Percentiles rank a stretch among this genome's conserved stretches.
These are phyloP conservation scores for Hansenula sp. DNA, from an alignment of 1,139 yeast species.

Conservation along the genomic window DNA sequence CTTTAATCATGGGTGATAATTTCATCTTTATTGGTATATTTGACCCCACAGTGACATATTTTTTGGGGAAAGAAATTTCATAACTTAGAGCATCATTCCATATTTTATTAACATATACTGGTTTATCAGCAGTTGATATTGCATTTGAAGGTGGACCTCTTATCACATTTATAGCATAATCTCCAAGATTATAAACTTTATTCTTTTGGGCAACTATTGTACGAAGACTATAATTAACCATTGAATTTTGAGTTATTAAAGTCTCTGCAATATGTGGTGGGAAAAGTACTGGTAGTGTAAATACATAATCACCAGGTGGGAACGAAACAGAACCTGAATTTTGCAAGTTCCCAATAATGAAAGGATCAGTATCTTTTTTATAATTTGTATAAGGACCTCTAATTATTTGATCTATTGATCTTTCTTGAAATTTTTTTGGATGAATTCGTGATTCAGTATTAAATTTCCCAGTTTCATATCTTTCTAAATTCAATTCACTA, in stretches of 20 bases:
- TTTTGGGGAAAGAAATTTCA: conserved; percentile 71
- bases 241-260: conserved; percentile 39
- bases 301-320: conserved; percentile 71
- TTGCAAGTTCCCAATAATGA: conserved; percentile 11
- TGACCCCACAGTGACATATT: conserved; percentile 68
- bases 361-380: conserved; percentile 13
- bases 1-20: conserved; percentile 67
- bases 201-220: conserved; percentile 21
- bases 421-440: conserved; percentile 6
- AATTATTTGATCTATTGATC: conserved; percentile 12
- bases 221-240: conserved; percentile 23
- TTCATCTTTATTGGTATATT: conserved; percentile 59
- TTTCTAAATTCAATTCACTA: conserved; percentile 5
- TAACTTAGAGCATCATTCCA: conserved; percentile 83
- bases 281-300: conserved; percentile 64
- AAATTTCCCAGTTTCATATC: conserved; percentile 12
- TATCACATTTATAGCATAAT: conserved; percentile 33
- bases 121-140: conserved; percentile 68
- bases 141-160: conserved; percentile 82
- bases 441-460: conserved; percentile 14
- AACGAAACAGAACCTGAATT: conserved; percentile 8
- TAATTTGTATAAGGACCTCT: conserved; percentile 9
- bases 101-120: conserved; percentile 73
- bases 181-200: conserved; percentile 14
- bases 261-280: conserved; percentile 75